Conservation (phyloP, 306 rosid genomes). For the Cicer cuneatum region DNA sequence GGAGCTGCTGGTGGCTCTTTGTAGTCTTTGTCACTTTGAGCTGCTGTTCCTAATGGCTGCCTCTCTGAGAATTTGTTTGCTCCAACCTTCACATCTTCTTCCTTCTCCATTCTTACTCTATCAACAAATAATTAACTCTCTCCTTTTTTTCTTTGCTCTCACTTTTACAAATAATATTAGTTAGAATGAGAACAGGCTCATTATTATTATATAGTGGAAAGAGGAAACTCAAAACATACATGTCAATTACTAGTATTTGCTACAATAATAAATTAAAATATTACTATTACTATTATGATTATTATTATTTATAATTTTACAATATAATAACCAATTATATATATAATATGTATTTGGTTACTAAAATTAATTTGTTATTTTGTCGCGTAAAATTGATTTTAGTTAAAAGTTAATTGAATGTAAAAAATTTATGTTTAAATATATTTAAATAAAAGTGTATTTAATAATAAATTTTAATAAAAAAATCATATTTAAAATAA, state of each 20-base stretch:
- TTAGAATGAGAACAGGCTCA: neutral
- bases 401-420: no score
- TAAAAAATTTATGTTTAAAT: no score
- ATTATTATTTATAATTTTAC: no score
- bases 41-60: constrained; percentile 78
- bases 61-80: constrained; percentile 81
- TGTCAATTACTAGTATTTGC: neutral
- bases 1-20: constrained; percentile 91
- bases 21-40: constrained; percentile 84
- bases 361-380: no score
- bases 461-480: no score
- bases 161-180: neutral
- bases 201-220: constrained; percentile 48
- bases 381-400: no score
- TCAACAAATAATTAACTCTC: neutral
- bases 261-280: neutral
- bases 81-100: constrained; percentile 88
- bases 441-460: no score
- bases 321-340: no score
- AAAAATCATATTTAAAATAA: no score
- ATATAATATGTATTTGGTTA: no score
- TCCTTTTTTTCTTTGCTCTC: neutral
- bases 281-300: no score
- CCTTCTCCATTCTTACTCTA: constrained; percentile 53
- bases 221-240: neutral